Evolutionary conservation across 2,329 filamentous ascomycete genomes (phyloP).

Genomic region (Ophiobolus disseminans): DNA sequence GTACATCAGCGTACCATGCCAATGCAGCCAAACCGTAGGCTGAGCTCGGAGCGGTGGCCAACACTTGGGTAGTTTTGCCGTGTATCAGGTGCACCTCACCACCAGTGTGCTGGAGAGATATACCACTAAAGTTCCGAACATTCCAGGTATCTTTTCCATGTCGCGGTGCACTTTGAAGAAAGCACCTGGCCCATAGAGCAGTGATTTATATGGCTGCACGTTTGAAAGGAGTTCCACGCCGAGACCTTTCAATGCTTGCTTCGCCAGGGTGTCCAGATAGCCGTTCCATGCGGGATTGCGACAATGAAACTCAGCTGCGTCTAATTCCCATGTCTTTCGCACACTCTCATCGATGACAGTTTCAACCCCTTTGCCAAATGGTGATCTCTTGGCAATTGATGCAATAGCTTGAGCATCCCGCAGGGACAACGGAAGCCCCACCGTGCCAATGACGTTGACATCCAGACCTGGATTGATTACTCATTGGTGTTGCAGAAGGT

Average conservation of each 20-base stretch:
- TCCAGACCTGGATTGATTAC: constrained; percentile 13
- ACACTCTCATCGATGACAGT: constrained; percentile 40
- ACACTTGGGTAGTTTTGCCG: constrained; percentile 27
- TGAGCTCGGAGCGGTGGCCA: constrained; percentile 27
- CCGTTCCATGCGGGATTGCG: constrained; percentile 28
- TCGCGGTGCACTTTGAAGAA: constrained; percentile 59
- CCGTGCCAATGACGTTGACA: constrained; percentile 8
- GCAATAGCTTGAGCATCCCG: constrained; percentile 22
- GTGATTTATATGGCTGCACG: constrained; percentile 24
- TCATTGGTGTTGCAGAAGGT: no score
- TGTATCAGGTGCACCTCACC: constrained; percentile 56
- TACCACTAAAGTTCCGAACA: constrained; percentile 61
- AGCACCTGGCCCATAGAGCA: constrained; percentile 60
- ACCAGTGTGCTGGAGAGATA: constrained; percentile 58
- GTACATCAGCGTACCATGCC: constrained; percentile 62
- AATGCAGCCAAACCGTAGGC: constrained; percentile 16
- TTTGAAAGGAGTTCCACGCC: constrained; percentile 17
- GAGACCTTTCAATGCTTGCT: constrained; percentile 14
- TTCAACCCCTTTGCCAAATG: constrained; percentile 39
- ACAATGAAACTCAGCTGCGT: constrained; percentile 27
- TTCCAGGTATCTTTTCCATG: constrained; percentile 56
- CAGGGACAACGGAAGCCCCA: constrained; percentile 15
- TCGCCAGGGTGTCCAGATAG: constrained; percentile 19
- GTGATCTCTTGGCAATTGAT: constrained; percentile 25
- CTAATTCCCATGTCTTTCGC: constrained; percentile 42